These are phyloP conservation scores for Adansonia rubrostipa DNA, from an alignment of 441 rosid species.

Conservation along the genomic window DNA sequence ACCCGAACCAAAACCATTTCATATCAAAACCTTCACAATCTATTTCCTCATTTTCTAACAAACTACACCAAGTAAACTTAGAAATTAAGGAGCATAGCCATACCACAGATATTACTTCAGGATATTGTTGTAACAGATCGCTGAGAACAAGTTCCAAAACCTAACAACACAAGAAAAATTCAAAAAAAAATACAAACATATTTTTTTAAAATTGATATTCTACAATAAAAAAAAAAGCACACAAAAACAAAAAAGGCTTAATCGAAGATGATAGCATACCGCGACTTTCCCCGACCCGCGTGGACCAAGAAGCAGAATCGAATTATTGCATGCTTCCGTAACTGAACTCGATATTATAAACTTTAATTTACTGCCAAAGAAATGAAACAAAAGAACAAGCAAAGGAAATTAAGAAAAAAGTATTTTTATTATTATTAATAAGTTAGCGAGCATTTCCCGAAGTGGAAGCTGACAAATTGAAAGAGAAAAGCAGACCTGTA, in stretches of 20 bases:
- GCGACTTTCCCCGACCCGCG: slow-evolving; percentile 93
- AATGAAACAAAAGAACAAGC: not conserved
- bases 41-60: not conserved
- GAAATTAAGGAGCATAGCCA: slow-evolving; percentile 25
- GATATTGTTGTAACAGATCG: slow-evolving; percentile 69
- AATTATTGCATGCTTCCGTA: slow-evolving; percentile 86
- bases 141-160: slow-evolving; percentile 82
- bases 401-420: not conserved
- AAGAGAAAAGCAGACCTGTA: slow-evolving; percentile 58
- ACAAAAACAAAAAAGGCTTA: not conserved
- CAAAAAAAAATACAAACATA: not conserved
- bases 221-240: not conserved
- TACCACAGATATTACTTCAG: slow-evolving; percentile 80
- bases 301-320: slow-evolving; percentile 89
- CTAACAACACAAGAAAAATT: slow-evolving; percentile 39
- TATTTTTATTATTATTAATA: not conserved
- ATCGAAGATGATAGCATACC: slow-evolving; percentile 40
- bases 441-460: not conserved
- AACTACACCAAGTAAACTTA: slow-evolving; percentile 9
- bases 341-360: slow-evolving; percentile 74
- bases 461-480: not conserved
- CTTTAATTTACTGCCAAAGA: slow-evolving; percentile 69
- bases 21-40: not conserved
- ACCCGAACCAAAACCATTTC: not conserved
- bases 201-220: no score